Base-by-base conservation (phyloP, 2,329 filamentous ascomycete species). In the Metarhizium album region DNA sequence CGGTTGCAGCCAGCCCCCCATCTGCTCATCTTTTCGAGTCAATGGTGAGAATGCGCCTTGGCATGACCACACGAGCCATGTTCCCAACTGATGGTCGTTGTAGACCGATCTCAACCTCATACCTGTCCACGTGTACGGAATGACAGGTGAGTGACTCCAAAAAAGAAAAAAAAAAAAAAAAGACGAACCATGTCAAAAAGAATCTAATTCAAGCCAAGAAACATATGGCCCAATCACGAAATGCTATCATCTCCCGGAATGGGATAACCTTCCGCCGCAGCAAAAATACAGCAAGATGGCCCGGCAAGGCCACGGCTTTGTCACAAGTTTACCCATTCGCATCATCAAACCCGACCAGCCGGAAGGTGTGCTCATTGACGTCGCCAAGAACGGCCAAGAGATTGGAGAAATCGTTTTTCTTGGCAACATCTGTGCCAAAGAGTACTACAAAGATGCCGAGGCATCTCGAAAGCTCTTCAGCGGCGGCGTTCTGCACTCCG, bases 151-250 rank as follows among this genome's bases (percentile, higher is more conserved):
- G 59, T 49, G 4, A 33, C 22, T 5, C n/a, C 35, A 37, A 2
- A 3, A 9, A 20, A 42, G 38, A 29, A 8, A 9, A 38, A 16
- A n/a, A 29, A 13, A 11, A 29, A 14, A 18, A 29, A 5, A 20
- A 33, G 13, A 46, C 43, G 2, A 18, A 20, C n/a, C 27, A 33
- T 29, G 9, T 23, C 27, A 31, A 33, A 4, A 24, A 9, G 18
- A 5, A 45, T 20, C 42, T 37, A 27, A 45, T 23, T n/a, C 7
- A 23, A 43, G 37, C n/a, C 3, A 24, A 69, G 79, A 97, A 70
- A 97, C 91, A 0, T 97, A 97, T 61, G 93, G 93, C 0, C 93
- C 93, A 9, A 91, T 96, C 53, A 97, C 90, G 1, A 95, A 94
- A 66, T 89, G 90, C 9, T 98, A 98, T 61, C 75, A 85, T 51